Conservation (phyloP, 768 basidiomycete species). For the Hygrocybe punicea region DNA sequence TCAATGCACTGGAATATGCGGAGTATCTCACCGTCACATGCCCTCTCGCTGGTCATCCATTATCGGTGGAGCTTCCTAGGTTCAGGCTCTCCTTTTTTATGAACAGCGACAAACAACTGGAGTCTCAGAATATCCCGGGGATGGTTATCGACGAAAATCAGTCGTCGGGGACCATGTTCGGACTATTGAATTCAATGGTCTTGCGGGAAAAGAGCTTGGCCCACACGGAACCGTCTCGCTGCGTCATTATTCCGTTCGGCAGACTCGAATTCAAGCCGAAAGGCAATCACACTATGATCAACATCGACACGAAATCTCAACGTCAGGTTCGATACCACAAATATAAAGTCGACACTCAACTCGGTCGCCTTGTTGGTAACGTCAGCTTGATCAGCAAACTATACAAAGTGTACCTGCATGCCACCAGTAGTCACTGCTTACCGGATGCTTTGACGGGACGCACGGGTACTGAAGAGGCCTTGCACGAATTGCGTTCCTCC, state of each 20-base stretch:
- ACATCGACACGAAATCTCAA: slow-evolving; percentile 15
- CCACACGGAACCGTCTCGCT: slow-evolving; percentile 17
- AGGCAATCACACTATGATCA: slow-evolving; percentile 22
- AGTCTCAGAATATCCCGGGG: slow-evolving; percentile 40
- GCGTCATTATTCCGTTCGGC: slow-evolving; percentile 43
- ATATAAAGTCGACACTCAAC: slow-evolving; percentile 33
- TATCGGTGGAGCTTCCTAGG: slow-evolving; percentile 39
- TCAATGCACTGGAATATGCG: slow-evolving; percentile 20
- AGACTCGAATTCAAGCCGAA: slow-evolving; percentile 16
- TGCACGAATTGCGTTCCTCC: slow-evolving; percentile 38
- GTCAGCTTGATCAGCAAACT: slow-evolving; percentile 29
- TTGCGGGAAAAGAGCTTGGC: slow-evolving; percentile 23
- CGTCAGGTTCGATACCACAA: slow-evolving; percentile 14
- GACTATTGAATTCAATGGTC: slow-evolving; percentile 41
- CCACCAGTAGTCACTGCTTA: slow-evolving; percentile 41
- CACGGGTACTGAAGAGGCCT: slow-evolving; percentile 45
- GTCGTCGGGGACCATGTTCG: slow-evolving; percentile 44
- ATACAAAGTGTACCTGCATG: slow-evolving; percentile 44
- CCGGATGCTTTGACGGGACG: slow-evolving; percentile 45
- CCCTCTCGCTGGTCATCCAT: background rate
- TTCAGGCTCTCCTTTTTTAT: slow-evolving; percentile 42
- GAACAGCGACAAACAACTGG: slow-evolving; percentile 29
- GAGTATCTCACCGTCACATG: slow-evolving; percentile 14
- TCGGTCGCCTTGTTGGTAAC: slow-evolving; percentile 33
- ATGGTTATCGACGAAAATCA: slow-evolving; percentile 43